Evolutionary conservation across 495 filamentous ascomycete species (phyloP), one percentile per base, ranked within the genome.

Genomic region (Penicillium mononematosum): DNA sequence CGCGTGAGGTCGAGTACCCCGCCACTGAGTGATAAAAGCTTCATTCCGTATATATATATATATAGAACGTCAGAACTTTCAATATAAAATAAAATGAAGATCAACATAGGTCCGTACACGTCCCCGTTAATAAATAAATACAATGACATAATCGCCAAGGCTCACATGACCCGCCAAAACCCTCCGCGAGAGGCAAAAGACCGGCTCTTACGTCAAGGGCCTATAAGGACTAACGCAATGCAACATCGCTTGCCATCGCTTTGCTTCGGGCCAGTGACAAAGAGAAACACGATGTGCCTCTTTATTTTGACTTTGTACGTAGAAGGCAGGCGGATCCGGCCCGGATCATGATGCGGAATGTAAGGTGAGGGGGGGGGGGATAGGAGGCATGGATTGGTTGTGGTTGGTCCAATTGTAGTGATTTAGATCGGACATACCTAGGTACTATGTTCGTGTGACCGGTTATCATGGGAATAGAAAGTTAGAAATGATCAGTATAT

Each of bases 181-280:
- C 53, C 53, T 55, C 53, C 43, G 50, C 14, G 17, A n/a, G n/a
- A 51, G 34, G 24, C 22, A 31, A 42, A 29, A 41, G 9, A 52
- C 22, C 17, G 29, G 22, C 49, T 25, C 29, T 47, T 55, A 55
- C 53, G 53, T 55, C 53, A 55, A 47, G 31, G 20, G 31, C n/a
- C 29, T 25, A 34, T 38, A 38, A 45, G 22, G 38, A 31, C 39
- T 41, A 51, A 39, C 22, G 49, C 36, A 41, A 55, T 55, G 53
- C 43, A 47, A 55, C 53, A 39, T 45, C 66, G 66, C 66, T 69
- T 69, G 62, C 39, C 62, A 34, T 62, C 66, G 66, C 66, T 69
- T 69, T 53, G 38, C 62, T 34, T 58, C 66, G 66, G 66, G 47
- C 53, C 52, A 58, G 47, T 68, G 60, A 66, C 65, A 68, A 66